Percentiles rank a stretch among this genome's conserved stretches.
These are phyloP conservation scores for Neurospora tetraspora DNA, from an alignment of 495 filamentous ascomycete genomes.

Conservation along the genomic window DNA sequence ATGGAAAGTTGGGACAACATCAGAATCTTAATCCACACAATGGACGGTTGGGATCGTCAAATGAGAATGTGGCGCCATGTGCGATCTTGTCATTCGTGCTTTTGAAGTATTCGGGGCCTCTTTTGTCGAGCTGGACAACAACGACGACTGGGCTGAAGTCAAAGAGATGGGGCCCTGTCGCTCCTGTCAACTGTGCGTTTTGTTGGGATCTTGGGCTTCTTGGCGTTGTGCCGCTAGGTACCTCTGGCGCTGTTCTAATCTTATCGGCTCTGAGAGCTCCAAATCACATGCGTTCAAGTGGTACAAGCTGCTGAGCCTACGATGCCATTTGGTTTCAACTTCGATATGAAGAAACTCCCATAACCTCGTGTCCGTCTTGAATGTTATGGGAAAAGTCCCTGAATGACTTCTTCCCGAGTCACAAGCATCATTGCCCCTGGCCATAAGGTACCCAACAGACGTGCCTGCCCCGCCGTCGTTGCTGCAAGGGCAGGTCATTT, in stretches of 20 bases:
- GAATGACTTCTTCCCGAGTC: neutral
- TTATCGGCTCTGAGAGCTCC: neutral
- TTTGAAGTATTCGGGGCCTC: neutral
- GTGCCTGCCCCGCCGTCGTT: neutral
- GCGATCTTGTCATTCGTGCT: slow-evolving; percentile 10
- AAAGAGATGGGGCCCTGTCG: neutral
- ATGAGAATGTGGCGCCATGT: slow-evolving; percentile 8
- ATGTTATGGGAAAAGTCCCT: neutral
- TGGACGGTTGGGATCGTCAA: neutral
- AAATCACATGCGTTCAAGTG: neutral
- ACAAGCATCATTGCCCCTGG: neutral
- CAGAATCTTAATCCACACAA: neutral
- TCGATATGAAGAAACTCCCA: neutral
- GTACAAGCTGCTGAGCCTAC: neutral
- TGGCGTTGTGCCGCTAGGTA: neutral
- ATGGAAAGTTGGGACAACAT: neutral
- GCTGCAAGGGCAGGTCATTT: neutral
- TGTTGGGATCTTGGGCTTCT: slow-evolving; percentile 6
- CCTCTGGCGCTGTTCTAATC: neutral
- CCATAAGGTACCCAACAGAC: neutral
- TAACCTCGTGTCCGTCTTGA: neutral
- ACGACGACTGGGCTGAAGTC: neutral
- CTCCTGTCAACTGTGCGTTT: slow-evolving; percentile 3
- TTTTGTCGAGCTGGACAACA: slow-evolving; percentile 4
- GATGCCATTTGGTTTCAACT: neutral